Conservation (phyloP, 306 rosid species). For the Carpinus viminea region DNA sequence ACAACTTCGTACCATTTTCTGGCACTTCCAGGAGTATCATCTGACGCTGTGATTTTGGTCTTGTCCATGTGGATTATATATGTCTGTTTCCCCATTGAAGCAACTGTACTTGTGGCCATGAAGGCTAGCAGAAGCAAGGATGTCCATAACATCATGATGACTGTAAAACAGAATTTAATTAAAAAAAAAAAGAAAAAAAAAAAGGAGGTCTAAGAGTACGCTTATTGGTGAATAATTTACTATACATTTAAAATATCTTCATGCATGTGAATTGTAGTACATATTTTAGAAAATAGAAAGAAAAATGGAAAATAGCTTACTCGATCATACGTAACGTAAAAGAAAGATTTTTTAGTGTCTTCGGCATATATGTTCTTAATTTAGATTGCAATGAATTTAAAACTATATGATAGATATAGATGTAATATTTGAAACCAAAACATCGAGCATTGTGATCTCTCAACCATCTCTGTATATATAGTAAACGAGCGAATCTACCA, state of each 20-base stretch:
- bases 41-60: conserved; percentile 36
- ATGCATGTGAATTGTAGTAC: no score
- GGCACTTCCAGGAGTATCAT: conserved; percentile 37
- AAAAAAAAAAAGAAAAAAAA: conserved; percentile 1
- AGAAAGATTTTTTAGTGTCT: no score
- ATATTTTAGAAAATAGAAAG: neutral
- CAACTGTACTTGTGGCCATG: conserved; percentile 40
- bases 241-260: conserved; percentile 7
- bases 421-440: no score
- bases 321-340: no score
- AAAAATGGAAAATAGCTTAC: neutral
- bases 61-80: conserved; percentile 73
- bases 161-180: conserved; percentile 28
- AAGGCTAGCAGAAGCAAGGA: conserved; percentile 39
- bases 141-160: conserved; percentile 38
- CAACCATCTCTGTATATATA: no score
- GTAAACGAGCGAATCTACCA: no score
- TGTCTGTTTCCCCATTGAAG: conserved; percentile 42
- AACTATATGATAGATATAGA: no score
- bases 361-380: no score
- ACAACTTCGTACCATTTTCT: conserved; percentile 49
- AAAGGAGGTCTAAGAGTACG: neutral
- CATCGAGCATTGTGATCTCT: no score
- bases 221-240: conserved; percentile 12
- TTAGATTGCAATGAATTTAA: no score